Base-by-base conservation (phyloP, 106 monocot genomes). In the Iris macrosiphon region DNA sequence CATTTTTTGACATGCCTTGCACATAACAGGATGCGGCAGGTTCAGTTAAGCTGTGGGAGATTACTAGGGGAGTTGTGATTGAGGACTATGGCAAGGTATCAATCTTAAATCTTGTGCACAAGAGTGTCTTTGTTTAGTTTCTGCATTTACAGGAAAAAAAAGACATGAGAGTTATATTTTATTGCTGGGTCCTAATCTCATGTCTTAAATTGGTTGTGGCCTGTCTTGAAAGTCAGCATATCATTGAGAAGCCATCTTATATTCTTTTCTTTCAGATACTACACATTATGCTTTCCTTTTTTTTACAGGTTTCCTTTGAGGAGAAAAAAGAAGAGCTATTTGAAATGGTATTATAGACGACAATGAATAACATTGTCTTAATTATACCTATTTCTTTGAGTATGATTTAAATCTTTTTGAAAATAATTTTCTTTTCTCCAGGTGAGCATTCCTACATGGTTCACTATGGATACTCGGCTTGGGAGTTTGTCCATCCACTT, bases 401-500 rank as follows among this genome's bases (percentile, higher is more conserved):
- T 22, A 16, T 4, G 15, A n/a, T n/a, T n/a, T n/a, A n/a, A n/a
- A n/a, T n/a, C n/a, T n/a, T n/a, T n/a, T n/a, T n/a, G n/a, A n/a
- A n/a, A n/a, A n/a, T n/a, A n/a, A n/a, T n/a, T n/a, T n/a, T n/a
- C n/a, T n/a, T n/a, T n/a, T n/a, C 12, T 49, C 32, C 51, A 92
- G 92, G 79, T 92, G 39, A 83, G 82, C 64, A 74, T 92, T 65
- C 92, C 92, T 61, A 68, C 82, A 38, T 92, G 92, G 92, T 87
- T 92, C 53, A 87, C 87, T 18, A 63, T 76, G 70, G 92, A 92
- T 74, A 79, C 87, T 39, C 78, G 86, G 4, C 71, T 92, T 49
- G 92, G 92, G 17, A 76, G 86, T 32, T 69, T 87, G 48, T 92
- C 92, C 31, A 50, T 92, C 55, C 92, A 92, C 40, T 64, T 92